Conservation (phyloP, 2,329 filamentous ascomycete genomes). For the Pseudocercospora cruenta region DNA sequence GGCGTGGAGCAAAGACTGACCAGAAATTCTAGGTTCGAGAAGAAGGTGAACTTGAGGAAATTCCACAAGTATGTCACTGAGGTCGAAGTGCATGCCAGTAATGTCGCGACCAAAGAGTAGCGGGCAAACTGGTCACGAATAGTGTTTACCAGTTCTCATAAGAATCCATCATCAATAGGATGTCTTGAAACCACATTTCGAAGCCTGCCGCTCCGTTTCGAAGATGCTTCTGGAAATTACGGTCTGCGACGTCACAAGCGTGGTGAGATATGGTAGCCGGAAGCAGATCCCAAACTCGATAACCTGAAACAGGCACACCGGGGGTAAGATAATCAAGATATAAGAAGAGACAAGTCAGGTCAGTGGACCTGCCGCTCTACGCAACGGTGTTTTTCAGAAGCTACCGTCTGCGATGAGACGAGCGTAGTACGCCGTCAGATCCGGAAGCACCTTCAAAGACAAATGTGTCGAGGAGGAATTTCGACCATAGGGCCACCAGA, state of each 20-base stretch:
- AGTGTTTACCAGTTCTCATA: background rate
- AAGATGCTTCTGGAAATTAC: background rate
- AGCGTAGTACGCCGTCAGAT: background rate
- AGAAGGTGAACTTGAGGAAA: constrained; percentile 42
- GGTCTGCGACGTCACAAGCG: background rate
- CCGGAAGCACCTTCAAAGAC: too few species aligned
- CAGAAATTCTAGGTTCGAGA: constrained; percentile 34
- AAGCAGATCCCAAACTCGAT: background rate
- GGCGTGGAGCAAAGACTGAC: background rate
- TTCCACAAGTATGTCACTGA: constrained; percentile 44
- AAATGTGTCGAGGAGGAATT: too few species aligned
- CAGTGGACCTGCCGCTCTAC: background rate
- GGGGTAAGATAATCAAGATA: too few species aligned
- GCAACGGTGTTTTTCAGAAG: background rate
- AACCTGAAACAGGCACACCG: too few species aligned
- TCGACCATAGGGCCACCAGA: too few species aligned
- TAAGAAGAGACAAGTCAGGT: too few species aligned
- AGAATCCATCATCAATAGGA: background rate
- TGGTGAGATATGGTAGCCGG: background rate
- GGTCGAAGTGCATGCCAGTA: constrained; percentile 33
- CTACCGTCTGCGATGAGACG: background rate
- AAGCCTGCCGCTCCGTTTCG: background rate
- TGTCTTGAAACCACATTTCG: background rate
- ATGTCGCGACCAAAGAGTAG: background rate
- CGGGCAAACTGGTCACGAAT: background rate